Percentiles rank a stretch among this genome's conserved stretches.
These are phyloP conservation scores for Oryza rufipogon DNA, from an alignment of 176 grass and related monocot species.

Conservation along the genomic window DNA sequence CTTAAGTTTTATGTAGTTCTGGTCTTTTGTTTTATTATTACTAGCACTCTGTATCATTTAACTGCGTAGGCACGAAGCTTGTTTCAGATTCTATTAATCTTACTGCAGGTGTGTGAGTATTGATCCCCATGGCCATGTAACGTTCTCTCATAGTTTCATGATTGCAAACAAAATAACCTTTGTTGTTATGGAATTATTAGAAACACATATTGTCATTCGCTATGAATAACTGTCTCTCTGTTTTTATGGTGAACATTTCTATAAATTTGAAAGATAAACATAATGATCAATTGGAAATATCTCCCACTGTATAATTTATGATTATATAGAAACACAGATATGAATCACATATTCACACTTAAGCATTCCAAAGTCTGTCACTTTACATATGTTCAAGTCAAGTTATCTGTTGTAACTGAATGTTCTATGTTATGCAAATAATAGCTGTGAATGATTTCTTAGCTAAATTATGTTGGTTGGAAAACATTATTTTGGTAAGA, in stretches of 20 bases:
- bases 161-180: slow-evolving; percentile 24
- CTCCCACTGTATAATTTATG: not conserved
- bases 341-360: not conserved
- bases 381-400: not conserved
- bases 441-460: slow-evolving; percentile 21
- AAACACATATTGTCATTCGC: not conserved
- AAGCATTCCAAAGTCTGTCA: not conserved
- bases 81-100: slow-evolving; percentile 92
- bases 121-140: slow-evolving; percentile 90
- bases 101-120: slow-evolving; percentile 89
- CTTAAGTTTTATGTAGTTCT: slow-evolving; percentile 6
- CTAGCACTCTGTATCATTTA: slow-evolving; percentile 95
- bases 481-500: not conserved
- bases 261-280: not conserved
- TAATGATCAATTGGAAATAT: not conserved
- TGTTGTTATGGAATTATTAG: slow-evolving; percentile 5
- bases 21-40: slow-evolving; percentile 33
- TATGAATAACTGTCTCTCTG: not conserved
- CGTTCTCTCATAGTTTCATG: not conserved
- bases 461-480: not conserved
- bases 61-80: slow-evolving; percentile 90
- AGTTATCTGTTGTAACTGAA: slow-evolving; percentile 2
- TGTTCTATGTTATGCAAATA: slow-evolving; percentile 8
- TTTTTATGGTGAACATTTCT: not conserved
- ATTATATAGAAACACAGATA: not conserved